Evolutionary conservation across 2,329 filamentous ascomycete genomes (phyloP).

Genomic region (Fusarium nisikadoi): DNA sequence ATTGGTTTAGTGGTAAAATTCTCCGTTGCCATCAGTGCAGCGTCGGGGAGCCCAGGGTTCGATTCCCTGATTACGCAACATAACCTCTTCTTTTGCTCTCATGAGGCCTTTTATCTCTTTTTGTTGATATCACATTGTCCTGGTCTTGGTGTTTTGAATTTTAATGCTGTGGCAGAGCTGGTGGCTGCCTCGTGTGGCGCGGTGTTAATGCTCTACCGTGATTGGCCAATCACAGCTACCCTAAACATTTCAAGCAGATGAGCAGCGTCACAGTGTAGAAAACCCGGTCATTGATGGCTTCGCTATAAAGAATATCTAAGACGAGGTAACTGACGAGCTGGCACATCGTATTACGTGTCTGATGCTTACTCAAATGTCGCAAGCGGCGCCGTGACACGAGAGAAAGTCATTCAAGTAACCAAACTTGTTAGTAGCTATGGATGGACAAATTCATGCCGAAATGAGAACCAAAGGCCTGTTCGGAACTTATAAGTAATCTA

Average conservation of each 20-base stretch:
- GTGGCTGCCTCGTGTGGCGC: neutral
- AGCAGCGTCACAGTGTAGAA: accelerated
- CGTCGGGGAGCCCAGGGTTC: conserved; percentile 2
- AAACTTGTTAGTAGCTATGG: no score
- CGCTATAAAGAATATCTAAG: no score
- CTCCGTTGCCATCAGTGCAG: neutral
- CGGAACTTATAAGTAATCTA: no score
- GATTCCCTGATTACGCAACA: neutral
- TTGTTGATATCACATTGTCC: neutral
- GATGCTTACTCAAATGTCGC: accelerated
- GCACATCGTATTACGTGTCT: no score
- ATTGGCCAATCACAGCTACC: neutral
- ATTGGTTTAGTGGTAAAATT: conserved; percentile 5
- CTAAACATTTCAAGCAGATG: no score
- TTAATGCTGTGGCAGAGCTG: neutral
- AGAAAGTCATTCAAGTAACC: no score
- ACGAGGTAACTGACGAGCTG: no score
- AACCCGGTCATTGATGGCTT: no score
- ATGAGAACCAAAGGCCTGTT: neutral
- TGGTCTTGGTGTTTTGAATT: neutral
- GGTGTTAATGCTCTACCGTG: accelerated
- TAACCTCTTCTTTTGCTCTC: neutral
- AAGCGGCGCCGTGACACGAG: no score
- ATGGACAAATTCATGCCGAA: neutral
- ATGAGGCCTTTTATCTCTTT: accelerated